Percentiles rank a stretch among this genome's conserved stretches.
Evolutionary conservation across 2,329 filamentous ascomycete species (phyloP).

Genomic region (Juglanconis sp.): DNA sequence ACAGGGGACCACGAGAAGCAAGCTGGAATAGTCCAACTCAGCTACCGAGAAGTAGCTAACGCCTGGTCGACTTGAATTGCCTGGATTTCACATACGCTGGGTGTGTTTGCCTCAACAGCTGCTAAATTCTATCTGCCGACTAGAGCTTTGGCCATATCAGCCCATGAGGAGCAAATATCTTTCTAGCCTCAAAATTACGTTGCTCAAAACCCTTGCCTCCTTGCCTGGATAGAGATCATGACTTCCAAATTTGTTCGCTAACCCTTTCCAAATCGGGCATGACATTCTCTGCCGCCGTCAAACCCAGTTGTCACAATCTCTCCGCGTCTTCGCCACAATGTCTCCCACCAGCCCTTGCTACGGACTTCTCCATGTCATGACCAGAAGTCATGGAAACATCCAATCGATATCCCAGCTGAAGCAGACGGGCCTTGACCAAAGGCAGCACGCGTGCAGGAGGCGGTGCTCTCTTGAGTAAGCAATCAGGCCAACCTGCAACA

Average conservation of each 20-base stretch:
- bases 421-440: background rate
- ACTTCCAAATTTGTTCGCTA: slow-evolving; percentile 31
- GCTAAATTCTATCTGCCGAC: slow-evolving; percentile 6
- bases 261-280: slow-evolving; percentile 29
- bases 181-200: background rate
- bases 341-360: slow-evolving; percentile 3
- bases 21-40: background rate
- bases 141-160: background rate
- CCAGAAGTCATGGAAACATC: slow-evolving; percentile 6
- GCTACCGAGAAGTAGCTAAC: background rate
- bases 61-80: background rate
- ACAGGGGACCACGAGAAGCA: background rate
- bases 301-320: slow-evolving; percentile 21
- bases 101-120: background rate
- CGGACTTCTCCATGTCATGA: slow-evolving; percentile 18
- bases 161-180: background rate
- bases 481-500: background rate
- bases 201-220: background rate
- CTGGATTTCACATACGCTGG: background rate
- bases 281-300: slow-evolving; percentile 19
- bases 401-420: background rate
- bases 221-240: slow-evolving; percentile 14
- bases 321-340: slow-evolving; percentile 17
- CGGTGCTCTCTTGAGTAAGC: background rate
- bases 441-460: background rate